A percentile compares a stretch with the other conserved stretches of the same genome.
phyloP scores from a whole-genome alignment of 805 yeast species.

The Yamadazyma philogaea region DNA sequence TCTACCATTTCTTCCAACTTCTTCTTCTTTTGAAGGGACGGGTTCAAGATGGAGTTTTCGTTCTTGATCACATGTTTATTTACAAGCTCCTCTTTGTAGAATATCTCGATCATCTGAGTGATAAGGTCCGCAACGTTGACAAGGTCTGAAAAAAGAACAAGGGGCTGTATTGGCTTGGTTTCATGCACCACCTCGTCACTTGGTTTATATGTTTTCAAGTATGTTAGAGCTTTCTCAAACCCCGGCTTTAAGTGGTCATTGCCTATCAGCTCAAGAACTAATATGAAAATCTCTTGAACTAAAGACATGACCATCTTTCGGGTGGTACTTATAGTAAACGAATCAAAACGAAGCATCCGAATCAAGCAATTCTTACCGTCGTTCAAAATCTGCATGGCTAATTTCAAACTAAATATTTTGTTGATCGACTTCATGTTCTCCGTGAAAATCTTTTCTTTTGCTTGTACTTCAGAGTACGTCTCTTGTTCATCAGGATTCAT shows the following conservation, averaged over 20 bases:
- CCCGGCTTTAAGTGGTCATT: constrained; percentile 79
- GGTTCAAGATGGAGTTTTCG: constrained; percentile 73
- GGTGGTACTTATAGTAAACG: constrained; percentile 33
- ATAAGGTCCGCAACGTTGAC: constrained; percentile 91
- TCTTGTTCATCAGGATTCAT: constrained; percentile 22
- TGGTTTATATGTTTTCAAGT: constrained; percentile 72
- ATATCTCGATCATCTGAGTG: constrained; percentile 87
- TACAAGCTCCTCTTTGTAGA: constrained; percentile 80
- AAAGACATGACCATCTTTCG: constrained; percentile 35
- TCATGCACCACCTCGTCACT: constrained; percentile 23
- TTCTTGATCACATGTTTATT: constrained; percentile 57
- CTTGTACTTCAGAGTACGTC: constrained; percentile 66
- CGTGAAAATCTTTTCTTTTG: constrained; percentile 72
- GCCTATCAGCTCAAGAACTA: constrained; percentile 60
- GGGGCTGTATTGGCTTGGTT: constrained; percentile 63
- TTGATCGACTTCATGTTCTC: constrained; percentile 74
- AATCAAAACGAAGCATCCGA: constrained; percentile 44
- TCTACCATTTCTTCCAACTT: constrained; percentile 79
- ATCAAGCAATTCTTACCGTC: constrained; percentile 64
- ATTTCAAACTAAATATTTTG: constrained; percentile 73
- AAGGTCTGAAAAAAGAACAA: constrained; percentile 81
- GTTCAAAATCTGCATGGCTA: constrained; percentile 68
- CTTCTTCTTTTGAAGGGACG: constrained; percentile 75
- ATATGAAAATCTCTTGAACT: constrained; percentile 62
- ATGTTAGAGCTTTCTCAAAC: constrained; percentile 72